Evolutionary conservation across 495 filamentous ascomycete species (phyloP).

Genomic region (Oidiodendron maius): DNA sequence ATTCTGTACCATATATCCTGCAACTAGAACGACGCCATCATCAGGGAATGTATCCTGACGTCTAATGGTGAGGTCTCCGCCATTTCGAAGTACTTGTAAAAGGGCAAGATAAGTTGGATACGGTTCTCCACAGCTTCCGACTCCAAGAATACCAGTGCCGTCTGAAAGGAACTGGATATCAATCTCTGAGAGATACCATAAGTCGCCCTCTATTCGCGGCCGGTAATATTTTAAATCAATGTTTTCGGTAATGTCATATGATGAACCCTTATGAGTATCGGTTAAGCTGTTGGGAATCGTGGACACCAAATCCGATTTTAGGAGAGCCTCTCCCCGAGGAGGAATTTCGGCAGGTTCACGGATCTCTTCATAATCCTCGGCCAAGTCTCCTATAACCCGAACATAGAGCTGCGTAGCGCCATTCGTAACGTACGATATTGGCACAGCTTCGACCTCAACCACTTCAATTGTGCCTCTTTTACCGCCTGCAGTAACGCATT

Average conservation of each 20-base stretch:
- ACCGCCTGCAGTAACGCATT: conserved; percentile 28
- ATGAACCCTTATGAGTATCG: conserved; percentile 34
- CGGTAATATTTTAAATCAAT: conserved; percentile 42
- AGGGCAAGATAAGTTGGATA: conserved; percentile 40
- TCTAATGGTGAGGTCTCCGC: conserved; percentile 42
- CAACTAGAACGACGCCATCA: conserved; percentile 37
- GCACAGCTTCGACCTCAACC: conserved; percentile 30
- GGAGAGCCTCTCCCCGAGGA: conserved; percentile 40
- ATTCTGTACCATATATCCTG: conserved; percentile 37
- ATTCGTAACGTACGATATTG: conserved; percentile 33
- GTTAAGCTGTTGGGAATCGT: conserved; percentile 81
- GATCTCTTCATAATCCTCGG: conserved; percentile 12
- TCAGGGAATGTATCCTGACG: conserved; percentile 38
- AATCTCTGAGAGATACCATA: conserved; percentile 49
- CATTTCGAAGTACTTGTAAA: conserved; percentile 37
- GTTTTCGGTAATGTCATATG: conserved; percentile 16
- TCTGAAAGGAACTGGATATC: conserved; percentile 52
- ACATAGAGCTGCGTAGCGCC: conserved; percentile 26
- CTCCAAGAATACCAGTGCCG: conserved; percentile 57
- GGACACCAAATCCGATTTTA: conserved; percentile 93
- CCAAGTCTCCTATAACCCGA: conserved; percentile 28
- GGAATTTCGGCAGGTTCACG: background rate
- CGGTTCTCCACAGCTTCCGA: conserved; percentile 53
- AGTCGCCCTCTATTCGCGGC: conserved; percentile 41
- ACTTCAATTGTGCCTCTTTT: conserved; percentile 24